A percentile compares a stretch with the other conserved stretches of the same genome.
Conservation (phyloP, 345 rosid genomes). For the Abelmoschus esculentus region DNA sequence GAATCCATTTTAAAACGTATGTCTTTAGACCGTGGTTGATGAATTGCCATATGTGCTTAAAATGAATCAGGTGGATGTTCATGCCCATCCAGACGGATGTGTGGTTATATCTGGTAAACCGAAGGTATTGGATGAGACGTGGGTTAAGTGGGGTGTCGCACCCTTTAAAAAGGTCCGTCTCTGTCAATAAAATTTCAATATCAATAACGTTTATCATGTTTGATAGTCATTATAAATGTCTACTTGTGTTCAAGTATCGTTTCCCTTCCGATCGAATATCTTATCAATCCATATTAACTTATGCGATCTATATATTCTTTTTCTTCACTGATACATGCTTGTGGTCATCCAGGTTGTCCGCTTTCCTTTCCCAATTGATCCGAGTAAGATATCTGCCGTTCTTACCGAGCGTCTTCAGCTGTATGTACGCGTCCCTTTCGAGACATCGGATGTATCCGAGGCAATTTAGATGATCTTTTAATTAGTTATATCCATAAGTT, state of each 20-base stretch:
- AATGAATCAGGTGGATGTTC: conserved; percentile 53
- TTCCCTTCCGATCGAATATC: too few relatives aligned
- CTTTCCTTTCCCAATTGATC: conserved; percentile 55
- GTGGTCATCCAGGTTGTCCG: conserved; percentile 39
- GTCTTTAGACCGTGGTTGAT: neutral
- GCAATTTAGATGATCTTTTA: too few relatives aligned
- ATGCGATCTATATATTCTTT: too few relatives aligned
- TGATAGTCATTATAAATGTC: too few relatives aligned
- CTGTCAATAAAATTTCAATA: neutral
- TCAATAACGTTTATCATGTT: too few relatives aligned
- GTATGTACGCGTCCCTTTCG: conserved; percentile 56
- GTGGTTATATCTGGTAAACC: conserved; percentile 67
- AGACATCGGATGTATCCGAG: conserved; percentile 18
- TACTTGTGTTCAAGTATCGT: too few relatives aligned
- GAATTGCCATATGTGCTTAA: neutral
- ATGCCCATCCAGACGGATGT: conserved; percentile 66
- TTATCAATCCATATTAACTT: too few relatives aligned
- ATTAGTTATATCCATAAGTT: too few relatives aligned
- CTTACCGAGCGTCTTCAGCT: conserved; percentile 63
- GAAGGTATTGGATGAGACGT: conserved; percentile 52
- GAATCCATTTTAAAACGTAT: neutral
- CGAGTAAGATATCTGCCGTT: conserved; percentile 61
- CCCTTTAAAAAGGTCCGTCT: conserved; percentile 57
- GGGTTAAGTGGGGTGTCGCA: conserved; percentile 55
- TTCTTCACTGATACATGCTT: too few relatives aligned